Evolutionary conservation across 176 grass and related monocot genomes (phyloP), one percentile per base, ranked within the genome.

Genomic region (Chrysopogon serrulatus): DNA sequence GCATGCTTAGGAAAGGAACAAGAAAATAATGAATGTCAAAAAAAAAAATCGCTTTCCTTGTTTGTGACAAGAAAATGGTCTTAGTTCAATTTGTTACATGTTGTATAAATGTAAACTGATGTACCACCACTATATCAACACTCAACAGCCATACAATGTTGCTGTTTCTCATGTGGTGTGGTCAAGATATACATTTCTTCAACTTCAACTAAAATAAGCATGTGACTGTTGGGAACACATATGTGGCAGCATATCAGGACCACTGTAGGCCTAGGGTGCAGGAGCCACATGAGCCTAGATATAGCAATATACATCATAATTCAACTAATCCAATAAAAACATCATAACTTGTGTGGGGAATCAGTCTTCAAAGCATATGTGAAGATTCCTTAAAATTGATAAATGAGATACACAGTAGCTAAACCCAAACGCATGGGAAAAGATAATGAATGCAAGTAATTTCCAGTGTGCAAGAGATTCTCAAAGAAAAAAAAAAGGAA

Each of bases 311-410:
- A 74, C 8, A 4, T 53, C 44, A 74, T 3, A 47, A 30, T 74
- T 53, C 45, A 53, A 34, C 49, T 13, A 53, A 48, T 53, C 12
- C 44, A 12, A 34, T 53, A 21, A 51, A 53, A 18, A 49, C 44
- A 83, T 62, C 19, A 84, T 39, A 12, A 76, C 37, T 84, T 37
- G 16, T 23, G 37, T 61, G 68, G 53, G 60, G 80, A 28, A 82
- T 71, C 24, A 82, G 12, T 53, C 31, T 32, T 74, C 28, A 49
- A 18, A 78, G 7, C 36, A 62, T 16, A 44, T 48, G 27, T 34
- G 6, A 48, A n/a, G 37, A 47, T 86, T 47, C 64, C 0, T 73
- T 73, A 34, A 39, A 61, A 19, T 43, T 43, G 15, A 19, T 18
- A 42, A 19, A 43, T 0, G 7, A 62, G 15, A 49, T 33, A 19